Base-by-base conservation (phyloP, 169 alveolate genomes). In the Eimeria praecox region DNA sequence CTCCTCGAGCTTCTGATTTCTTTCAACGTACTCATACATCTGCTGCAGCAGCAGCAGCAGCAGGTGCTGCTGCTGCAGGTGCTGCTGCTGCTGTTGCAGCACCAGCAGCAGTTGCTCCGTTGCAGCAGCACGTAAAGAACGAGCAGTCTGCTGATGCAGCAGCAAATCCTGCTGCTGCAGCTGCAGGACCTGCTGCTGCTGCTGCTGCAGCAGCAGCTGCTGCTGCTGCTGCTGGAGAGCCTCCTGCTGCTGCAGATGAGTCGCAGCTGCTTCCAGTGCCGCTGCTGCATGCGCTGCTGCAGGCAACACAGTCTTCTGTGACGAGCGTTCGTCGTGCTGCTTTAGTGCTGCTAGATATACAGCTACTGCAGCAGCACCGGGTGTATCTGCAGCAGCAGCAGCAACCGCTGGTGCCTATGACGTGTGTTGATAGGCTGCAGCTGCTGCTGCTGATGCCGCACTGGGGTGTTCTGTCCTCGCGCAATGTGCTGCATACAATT, bases 251-350 rank as follows among this genome's bases (percentile, higher is more conserved):
- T 12, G 38, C 56, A 22, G 80, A 86, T 6, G 92, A 86, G 80
- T 44, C 42, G 38, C 54, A 59, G 77, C 92, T 86, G 92, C 92
- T 86, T 78, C 92, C 80, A 18, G 82, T 86, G 64, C 71, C 90
- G 90, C 92, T 86, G 92, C 92, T 86, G 77, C 92, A 86, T 38
- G 77, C 80, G 40, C 85, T 92, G 40, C 95, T 92, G 62, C 91
- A 75, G n/a, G 91, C 95, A 16, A 42, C 95, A 38, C 95, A 92
- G 85, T 92, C 95, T n/a, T 56, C 91, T 1, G 66, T 92, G n/a
- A 49, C 91, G 3, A n/a, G 83, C 16, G 38, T 92, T 2, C 90
- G 95, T 9, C 95, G 83, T 38, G 85, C 95, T 14, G 95, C 95
- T 20, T 73, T 92, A 24, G 52, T 38, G 75, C 59, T 75, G 91